phyloP scores from a whole-genome alignment of 1,284 basidiomycete species.

The Apiotrichum montevideense region DNA sequence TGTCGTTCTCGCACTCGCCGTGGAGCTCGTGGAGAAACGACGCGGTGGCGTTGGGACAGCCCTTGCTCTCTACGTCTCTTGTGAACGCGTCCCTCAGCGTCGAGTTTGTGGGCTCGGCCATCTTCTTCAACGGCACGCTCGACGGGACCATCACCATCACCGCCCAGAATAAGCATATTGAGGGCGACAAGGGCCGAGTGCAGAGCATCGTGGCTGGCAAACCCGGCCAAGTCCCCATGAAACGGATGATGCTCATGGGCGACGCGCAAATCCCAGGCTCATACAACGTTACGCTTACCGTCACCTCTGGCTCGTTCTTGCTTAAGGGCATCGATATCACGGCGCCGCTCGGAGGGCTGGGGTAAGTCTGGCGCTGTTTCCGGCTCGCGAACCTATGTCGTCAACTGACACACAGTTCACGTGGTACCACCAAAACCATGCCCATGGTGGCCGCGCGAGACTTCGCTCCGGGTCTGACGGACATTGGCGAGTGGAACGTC shows the following conservation, averaged over 20 bases:
- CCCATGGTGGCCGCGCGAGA: no score
- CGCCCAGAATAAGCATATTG: neutral
- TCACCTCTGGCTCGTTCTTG: neutral
- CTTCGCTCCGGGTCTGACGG: neutral
- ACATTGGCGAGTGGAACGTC: neutral
- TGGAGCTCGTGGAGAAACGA: neutral
- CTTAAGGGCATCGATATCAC: neutral
- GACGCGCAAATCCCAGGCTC: neutral
- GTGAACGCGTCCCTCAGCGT: neutral
- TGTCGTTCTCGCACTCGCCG: neutral
- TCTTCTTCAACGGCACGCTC: neutral
- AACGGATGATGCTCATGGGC: neutral
- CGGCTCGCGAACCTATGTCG: no score
- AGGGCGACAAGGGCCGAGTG: no score
- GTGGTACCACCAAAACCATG: neutral
- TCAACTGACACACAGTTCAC: neutral
- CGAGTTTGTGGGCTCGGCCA: constrained; percentile 1
- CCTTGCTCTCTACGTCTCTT: neutral
- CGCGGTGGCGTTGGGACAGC: neutral
- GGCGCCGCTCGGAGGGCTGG: neutral
- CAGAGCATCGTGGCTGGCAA: neutral
- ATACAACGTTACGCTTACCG: neutral
- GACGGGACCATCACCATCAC: neutral
- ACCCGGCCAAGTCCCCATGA: no score
- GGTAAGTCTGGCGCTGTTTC: neutral